These are phyloP conservation scores for Lachnellula occidentalis DNA, from an alignment of 2,329 filamentous ascomycete species.

Conservation along the genomic window DNA sequence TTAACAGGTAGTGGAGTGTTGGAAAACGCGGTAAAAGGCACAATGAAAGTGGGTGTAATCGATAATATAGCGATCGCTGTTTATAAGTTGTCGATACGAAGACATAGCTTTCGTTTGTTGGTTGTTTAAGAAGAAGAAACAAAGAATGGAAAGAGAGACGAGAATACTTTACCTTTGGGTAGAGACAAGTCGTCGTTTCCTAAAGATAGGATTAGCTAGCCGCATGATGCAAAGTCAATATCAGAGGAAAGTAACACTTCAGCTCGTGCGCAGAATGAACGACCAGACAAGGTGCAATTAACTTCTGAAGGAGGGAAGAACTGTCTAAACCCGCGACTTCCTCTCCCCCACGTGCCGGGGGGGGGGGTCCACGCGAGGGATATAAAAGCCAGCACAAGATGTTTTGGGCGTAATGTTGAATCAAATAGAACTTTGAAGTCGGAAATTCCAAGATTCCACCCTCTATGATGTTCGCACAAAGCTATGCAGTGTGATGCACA, in stretches of 20 bases:
- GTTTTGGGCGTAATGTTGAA: too few species aligned
- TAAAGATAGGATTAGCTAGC: conserved; percentile 36
- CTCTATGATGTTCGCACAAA: not conserved
- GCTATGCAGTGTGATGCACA: not conserved
- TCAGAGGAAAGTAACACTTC: not conserved
- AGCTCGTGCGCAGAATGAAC: not conserved
- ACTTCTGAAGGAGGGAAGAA: not conserved
- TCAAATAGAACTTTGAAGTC: too few species aligned
- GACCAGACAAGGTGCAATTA: too few species aligned
- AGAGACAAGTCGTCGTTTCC: conserved; percentile 59
- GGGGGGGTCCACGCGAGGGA: too few species aligned
- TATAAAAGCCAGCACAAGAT: too few species aligned
- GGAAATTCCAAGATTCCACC: too few species aligned
- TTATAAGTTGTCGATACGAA: not conserved
- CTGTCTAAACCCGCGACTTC: too few species aligned
- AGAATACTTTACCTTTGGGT: conserved; percentile 48
- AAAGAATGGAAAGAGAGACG: not conserved
- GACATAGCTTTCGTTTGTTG: not conserved
- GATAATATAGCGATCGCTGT: not conserved
- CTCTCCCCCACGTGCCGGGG: too few species aligned
- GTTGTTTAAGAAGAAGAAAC: conserved; percentile 1
- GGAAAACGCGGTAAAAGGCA: too few species aligned
- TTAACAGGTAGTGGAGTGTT: too few species aligned
- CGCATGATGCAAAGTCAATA: not conserved
- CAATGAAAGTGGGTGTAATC: not conserved